Evolutionary conservation across 108 stramenopile genomes (phyloP), one percentile per base, ranked within the genome.

Genomic region (Mediolabrus comicus): DNA sequence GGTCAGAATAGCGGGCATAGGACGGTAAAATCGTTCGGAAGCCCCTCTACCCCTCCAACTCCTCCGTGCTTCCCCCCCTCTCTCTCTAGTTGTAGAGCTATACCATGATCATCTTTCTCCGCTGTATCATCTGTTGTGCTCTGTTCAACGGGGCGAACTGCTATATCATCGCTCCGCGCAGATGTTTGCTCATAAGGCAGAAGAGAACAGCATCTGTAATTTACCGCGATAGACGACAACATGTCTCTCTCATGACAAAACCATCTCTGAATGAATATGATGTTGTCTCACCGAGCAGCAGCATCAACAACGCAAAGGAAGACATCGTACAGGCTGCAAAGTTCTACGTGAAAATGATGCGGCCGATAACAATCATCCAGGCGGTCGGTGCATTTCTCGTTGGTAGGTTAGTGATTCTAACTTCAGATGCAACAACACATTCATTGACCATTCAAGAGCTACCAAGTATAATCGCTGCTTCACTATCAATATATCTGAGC

Each of bases 311-410:
- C 0, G 4, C 17, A 43, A 17, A 43, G 41, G 19, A 43, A 17
- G 11, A 22, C 19, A 22, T 49, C 22, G 46, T 0, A 0, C 46
- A 49, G 22, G 9, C 22, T 22, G 46, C 46, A 22, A 49, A 19
- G 19, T 49, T 22, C 16, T 66, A 66, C 46, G 24, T 66, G 30
- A 38, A 33, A 53, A 25, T 54, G 26, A 57, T 76, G 49, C 49
- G 75, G n/a, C 75, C 75, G 0, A 36, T 64, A 17, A 76, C 75
- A n/a, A 76, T 70, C 19, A 28, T 76, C 5, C 75, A 76, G 35
- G 75, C 75, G 3, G 69, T 76, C 3, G 75, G 69, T 5, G 68
- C 69, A 3, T 70, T 76, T 55, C 26, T 71, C 1, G 69, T 76
- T n/a, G 75, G 75, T 7, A 30, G 62, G 24, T 41, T 75, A 11